Base-by-base conservation (phyloP, 495 filamentous ascomycete genomes). In the Xylaria flabelliformis region DNA sequence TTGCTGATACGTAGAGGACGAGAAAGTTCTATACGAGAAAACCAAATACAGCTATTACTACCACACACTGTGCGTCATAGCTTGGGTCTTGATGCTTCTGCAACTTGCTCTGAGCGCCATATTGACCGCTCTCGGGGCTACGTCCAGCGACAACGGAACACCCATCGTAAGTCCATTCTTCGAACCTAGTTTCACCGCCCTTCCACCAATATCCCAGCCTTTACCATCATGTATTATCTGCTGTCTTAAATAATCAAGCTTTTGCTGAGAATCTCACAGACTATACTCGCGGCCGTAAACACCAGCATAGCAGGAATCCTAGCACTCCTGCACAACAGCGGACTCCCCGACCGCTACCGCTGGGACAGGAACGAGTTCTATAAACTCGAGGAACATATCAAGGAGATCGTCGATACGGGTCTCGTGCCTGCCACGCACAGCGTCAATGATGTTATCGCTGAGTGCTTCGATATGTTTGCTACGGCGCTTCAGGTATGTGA, bases 311-410 rank as follows among this genome's bases (percentile, higher is more conserved):
- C 85, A 24, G 86, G 86, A 8, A 67, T 88, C 10, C 76, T 88
- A 2, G 86, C 82, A 13, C 71, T 88, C 44, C 66, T 88, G 72
- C 84, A 86, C 75, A 86, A 86, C 70, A 86, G 85, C 69, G 86
- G 86, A 0, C 74, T 88, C 10, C 86, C 86, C 12, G 81, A 85
- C 67, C 77, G 86, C 5, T 84, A 85, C 48, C 80, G 85, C 17
- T 79, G 81, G 59, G 79, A 87, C 74, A 78, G 80, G 64, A 77
- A 80, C 41, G 84, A 87, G 73, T 83, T 86, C 69, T 69, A 67
- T 41, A 83, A 82, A 51, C 76, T 85, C 29, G 81, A 84, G 72
- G 84, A 86, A 62, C 81, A 79, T 68, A 75, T 88, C 62, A 83
- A 83, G 76, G 81, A 82, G 39, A 69, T 86, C 17, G 77, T 85